Evolutionary conservation across 768 basidiomycete genomes (phyloP).

Genomic region (Mycena vulgaris): DNA sequence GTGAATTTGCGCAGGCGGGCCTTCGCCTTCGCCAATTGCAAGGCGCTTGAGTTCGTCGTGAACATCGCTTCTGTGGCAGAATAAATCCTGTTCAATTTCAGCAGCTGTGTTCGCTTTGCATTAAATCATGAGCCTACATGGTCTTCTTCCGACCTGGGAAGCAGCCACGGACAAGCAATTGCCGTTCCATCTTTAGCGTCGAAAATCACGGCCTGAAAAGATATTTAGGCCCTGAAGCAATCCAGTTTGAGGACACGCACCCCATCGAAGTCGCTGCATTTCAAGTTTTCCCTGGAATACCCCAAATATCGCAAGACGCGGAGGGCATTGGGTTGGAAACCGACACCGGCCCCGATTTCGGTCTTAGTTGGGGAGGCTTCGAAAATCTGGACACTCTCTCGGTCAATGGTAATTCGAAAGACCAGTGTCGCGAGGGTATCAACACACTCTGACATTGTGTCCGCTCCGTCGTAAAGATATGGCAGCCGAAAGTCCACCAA

Average conservation of each 20-base stretch:
- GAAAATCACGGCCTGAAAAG: constrained; percentile 5
- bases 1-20: constrained; percentile 22
- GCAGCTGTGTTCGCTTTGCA: no score
- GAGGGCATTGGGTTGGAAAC: constrained; percentile 19
- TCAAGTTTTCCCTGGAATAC: constrained; percentile 16
- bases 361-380: constrained; percentile 15
- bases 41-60: constrained; percentile 27
- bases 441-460: constrained; percentile 12
- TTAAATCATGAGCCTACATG: not conserved
- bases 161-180: not conserved
- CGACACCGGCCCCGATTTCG: constrained; percentile 28
- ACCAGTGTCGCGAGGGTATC: no score
- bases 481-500: not conserved
- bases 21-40: constrained; percentile 12
- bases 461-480: constrained; percentile 4
- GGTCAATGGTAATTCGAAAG: not conserved
- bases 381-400: constrained; percentile 31
- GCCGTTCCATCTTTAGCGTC: constrained; percentile 12
- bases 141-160: not conserved
- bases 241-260: not conserved
- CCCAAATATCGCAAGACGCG: constrained; percentile 19
- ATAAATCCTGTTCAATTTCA: constrained; percentile 2
- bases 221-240: not conserved
- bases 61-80: constrained; percentile 27
- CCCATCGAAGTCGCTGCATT: constrained; percentile 18